Evolutionary conservation across 495 filamentous ascomycete genomes (phyloP).

Genomic region (Parmelia sp.): DNA sequence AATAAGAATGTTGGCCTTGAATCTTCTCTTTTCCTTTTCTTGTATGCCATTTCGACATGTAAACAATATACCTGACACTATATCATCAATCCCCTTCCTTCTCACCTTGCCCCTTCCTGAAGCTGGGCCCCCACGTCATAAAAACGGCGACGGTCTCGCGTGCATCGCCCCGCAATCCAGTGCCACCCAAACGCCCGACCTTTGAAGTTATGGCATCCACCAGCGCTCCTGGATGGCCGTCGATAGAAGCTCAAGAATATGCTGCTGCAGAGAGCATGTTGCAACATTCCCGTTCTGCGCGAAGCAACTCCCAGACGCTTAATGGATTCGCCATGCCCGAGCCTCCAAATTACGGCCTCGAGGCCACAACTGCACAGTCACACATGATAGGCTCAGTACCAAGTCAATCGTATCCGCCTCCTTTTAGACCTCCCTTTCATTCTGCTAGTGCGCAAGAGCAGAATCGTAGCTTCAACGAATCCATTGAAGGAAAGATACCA

Average conservation of each 20-base stretch:
- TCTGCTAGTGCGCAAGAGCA: slow-evolving; percentile 12
- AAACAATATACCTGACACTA: neutral
- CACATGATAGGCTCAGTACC: slow-evolving; percentile 15
- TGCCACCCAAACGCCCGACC: neutral
- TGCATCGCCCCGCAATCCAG: neutral
- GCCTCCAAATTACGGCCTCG: slow-evolving; percentile 10
- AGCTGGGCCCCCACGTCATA: neutral
- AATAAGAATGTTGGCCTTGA: neutral
- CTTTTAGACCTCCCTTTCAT: slow-evolving; percentile 17
- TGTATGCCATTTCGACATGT: neutral
- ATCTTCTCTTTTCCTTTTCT: neutral
- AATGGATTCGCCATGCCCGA: slow-evolving; percentile 17
- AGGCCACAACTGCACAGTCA: slow-evolving; percentile 12
- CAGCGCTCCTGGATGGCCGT: slow-evolving; percentile 15
- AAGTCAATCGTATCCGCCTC: slow-evolving; percentile 16
- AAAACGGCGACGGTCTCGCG: neutral
- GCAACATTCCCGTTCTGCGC: slow-evolving; percentile 23
- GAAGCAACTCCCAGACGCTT: slow-evolving; percentile 22
- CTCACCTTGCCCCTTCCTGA: neutral
- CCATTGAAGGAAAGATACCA: slow-evolving; percentile 13
- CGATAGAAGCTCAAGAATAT: slow-evolving; percentile 22
- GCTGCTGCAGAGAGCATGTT: slow-evolving; percentile 29
- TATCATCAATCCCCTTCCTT: neutral
- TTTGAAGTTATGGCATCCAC: slow-evolving; percentile 10
- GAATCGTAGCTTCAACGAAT: slow-evolving; percentile 9